Percentiles rank a stretch among this genome's conserved stretches.
Conservation (phyloP, 140 eudicot genomes). For the Eryngium alpinum region DNA sequence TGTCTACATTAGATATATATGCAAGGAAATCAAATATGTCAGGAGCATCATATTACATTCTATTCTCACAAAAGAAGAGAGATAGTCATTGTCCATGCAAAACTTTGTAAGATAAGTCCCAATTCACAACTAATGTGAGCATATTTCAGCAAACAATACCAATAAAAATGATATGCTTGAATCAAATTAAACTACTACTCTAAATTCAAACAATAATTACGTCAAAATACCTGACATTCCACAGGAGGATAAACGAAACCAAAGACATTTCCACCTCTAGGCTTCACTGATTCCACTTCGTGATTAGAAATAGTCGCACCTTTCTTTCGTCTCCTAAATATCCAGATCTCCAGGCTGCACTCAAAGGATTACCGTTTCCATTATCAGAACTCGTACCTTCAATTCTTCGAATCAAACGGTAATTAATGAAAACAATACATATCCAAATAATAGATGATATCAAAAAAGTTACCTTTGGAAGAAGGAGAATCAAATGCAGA, state of each 20-base stretch:
- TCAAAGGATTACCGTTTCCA: constrained; percentile 22
- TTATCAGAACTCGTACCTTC: constrained; percentile 24
- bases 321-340: constrained; percentile 24
- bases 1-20: too few species aligned
- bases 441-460: not conserved
- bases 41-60: too few species aligned
- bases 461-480: not conserved
- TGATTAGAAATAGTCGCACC: constrained; percentile 18
- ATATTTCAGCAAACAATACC: too few species aligned
- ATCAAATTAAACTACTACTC: too few species aligned
- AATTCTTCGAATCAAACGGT: not conserved
- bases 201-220: too few species aligned
- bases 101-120: too few species aligned
- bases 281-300: constrained; percentile 28
- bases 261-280: constrained; percentile 37
- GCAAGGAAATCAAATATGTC: too few species aligned
- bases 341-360: constrained; percentile 30
- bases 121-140: too few species aligned
- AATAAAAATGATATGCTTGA: too few species aligned
- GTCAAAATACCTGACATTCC: not conserved
- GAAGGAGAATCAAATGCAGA: not conserved
- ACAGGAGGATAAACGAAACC: constrained; percentile 44
- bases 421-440: not conserved
- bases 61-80: too few species aligned
- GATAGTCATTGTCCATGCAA: too few species aligned